Conservation (phyloP, 331 rosid genomes). For the Rhamnella rubrinervis region DNA sequence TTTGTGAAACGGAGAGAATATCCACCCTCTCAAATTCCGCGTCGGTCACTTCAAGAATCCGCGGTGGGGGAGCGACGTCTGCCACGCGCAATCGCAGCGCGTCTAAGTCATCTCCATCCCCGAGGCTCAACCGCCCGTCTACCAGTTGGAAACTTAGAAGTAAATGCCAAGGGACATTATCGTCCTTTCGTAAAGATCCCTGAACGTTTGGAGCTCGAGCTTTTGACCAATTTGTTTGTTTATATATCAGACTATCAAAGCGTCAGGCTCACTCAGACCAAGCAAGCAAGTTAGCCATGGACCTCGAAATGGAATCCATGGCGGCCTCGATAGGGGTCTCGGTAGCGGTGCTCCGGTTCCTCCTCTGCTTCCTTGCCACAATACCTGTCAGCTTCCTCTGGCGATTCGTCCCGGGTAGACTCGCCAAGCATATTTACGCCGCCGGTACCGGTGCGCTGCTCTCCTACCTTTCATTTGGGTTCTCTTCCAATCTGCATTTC, state of each 20-base stretch:
- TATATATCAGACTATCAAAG: too few species aligned
- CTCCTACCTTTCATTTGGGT: slow-evolving; percentile 79
- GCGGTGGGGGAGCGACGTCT: too few species aligned
- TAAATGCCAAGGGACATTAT: too few species aligned
- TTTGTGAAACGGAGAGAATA: too few species aligned
- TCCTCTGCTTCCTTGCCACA: slow-evolving; percentile 75
- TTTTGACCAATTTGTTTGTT: background rate
- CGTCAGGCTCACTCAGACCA: background rate
- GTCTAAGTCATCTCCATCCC: too few species aligned
- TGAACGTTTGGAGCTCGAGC: too few species aligned
- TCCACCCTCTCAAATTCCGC: too few species aligned
- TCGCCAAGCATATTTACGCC: slow-evolving; percentile 70
- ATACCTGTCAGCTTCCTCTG: slow-evolving; percentile 72
- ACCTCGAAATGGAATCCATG: slow-evolving; percentile 59
- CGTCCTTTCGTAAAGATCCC: too few species aligned
- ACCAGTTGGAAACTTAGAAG: too few species aligned
- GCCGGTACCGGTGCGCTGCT: slow-evolving; percentile 61
- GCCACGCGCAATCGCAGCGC: too few species aligned
- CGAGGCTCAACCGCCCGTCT: too few species aligned
- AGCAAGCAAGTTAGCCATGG: slow-evolving; percentile 24
- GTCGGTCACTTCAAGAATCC: too few species aligned
- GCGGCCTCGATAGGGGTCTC: slow-evolving; percentile 65
- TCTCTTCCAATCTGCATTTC: slow-evolving; percentile 86
- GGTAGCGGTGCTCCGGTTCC: slow-evolving; percentile 77
- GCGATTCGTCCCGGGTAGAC: slow-evolving; percentile 62